These are phyloP conservation scores for Pseudotsuga menziesii DNA, from an alignment of 75 land plant species.

Conservation along the genomic window DNA sequence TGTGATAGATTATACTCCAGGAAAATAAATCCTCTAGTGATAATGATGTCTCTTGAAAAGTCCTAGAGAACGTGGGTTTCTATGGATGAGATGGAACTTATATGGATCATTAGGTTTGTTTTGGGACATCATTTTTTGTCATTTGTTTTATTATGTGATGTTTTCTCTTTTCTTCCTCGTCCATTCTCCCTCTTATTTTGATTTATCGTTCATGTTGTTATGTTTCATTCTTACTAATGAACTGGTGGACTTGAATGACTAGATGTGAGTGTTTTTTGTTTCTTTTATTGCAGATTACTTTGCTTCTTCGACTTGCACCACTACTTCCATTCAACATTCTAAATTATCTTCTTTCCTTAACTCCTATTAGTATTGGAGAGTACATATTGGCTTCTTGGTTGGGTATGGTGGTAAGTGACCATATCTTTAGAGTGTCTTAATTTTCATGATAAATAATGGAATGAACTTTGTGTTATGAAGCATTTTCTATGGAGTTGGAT, in stretches of 20 bases:
- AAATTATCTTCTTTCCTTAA: conserved; percentile 42
- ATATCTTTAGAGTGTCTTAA: neutral
- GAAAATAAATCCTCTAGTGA: too few species aligned
- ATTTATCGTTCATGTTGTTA: neutral
- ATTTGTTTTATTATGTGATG: neutral
- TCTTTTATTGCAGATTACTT: conserved; percentile 27
- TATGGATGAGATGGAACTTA: too few species aligned
- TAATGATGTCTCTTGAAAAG: too few species aligned
- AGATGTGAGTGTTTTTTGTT: neutral
- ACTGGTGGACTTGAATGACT: neutral
- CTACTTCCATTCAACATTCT: conserved; percentile 34
- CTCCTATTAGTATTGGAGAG: conserved; percentile 21
- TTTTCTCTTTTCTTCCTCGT: neutral
- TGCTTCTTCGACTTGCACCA: conserved; percentile 42
- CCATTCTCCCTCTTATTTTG: neutral
- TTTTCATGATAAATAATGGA: neutral
- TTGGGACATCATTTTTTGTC: neutral
- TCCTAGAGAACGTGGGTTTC: too few species aligned
- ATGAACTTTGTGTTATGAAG: neutral
- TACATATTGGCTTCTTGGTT: conserved; percentile 41
- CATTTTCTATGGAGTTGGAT: too few species aligned
- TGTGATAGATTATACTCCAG: too few species aligned
- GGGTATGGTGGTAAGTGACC: conserved; percentile 37
- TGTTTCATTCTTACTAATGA: neutral
- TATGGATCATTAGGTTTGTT: neutral